These are phyloP conservation scores for Geotrichum australiense DNA, from an alignment of 1,139 yeast genomes.

Conservation along the genomic window DNA sequence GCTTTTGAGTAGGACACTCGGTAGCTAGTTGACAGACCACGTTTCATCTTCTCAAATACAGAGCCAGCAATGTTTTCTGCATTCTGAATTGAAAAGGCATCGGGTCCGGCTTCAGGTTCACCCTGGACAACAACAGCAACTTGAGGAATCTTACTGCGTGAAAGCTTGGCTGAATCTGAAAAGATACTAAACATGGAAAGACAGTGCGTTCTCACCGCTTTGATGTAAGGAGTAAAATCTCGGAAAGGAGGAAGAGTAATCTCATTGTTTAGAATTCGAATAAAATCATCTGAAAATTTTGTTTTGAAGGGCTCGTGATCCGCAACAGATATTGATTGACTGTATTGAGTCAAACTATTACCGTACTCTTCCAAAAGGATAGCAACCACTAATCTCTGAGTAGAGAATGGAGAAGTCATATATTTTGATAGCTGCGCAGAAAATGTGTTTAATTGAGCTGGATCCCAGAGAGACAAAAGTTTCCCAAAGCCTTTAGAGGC, in stretches of 20 bases:
- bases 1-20: constrained; percentile 68
- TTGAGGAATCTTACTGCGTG: constrained; percentile 72
- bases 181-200: constrained; percentile 74
- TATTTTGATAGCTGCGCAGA: constrained; percentile 37
- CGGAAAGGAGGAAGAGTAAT: constrained; percentile 55
- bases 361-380: constrained; percentile 72
- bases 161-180: constrained; percentile 64
- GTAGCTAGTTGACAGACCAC: constrained; percentile 59
- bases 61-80: constrained; percentile 68
- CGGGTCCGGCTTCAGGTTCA: constrained; percentile 90
- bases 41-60: constrained; percentile 58
- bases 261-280: constrained; percentile 39
- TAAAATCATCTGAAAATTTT: constrained; percentile 33
- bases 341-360: constrained; percentile 25
- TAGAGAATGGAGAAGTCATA: constrained; percentile 59
- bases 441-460: constrained; percentile 25
- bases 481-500: constrained; percentile 75
- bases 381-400: constrained; percentile 70
- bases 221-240: constrained; percentile 80
- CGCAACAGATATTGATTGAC: constrained; percentile 19
- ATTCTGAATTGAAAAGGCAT: constrained; percentile 73
- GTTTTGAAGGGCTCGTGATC: constrained; percentile 18
- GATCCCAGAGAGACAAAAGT: constrained; percentile 51
- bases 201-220: constrained; percentile 82
- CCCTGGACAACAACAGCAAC: constrained; percentile 90